These are phyloP conservation scores for Cenococcum geophilum DNA, from an alignment of 495 filamentous ascomycete genomes.

Conservation along the genomic window DNA sequence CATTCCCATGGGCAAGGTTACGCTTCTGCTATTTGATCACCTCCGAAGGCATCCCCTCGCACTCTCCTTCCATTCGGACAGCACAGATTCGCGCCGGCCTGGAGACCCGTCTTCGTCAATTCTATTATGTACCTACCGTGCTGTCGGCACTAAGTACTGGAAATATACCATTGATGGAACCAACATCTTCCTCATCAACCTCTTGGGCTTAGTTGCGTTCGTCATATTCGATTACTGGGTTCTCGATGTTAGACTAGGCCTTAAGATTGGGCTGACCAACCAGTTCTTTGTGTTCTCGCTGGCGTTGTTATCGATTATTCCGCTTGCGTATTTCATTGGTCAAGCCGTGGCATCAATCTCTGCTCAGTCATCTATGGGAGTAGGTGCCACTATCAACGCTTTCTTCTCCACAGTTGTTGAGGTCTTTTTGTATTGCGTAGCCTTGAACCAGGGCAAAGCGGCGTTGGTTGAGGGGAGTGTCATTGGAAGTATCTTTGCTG, in stretches of 20 bases:
- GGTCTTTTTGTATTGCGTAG: conserved; percentile 96
- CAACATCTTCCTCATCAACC: conserved; percentile 97
- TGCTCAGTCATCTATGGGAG: conserved; percentile 98
- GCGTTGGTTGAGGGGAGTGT: conserved; percentile 93
- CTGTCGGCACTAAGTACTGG: conserved; percentile 92
- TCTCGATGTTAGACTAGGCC: conserved; percentile 56
- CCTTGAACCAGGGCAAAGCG: conserved; percentile 86
- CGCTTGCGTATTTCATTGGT: conserved; percentile 98
- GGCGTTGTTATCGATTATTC: conserved; percentile 86
- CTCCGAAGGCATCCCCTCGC: conserved; percentile 89
- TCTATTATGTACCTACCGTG: conserved; percentile 92
- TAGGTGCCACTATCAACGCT: conserved; percentile 95
- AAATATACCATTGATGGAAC: conserved; percentile 98
- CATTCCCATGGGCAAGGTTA: conserved; percentile 98
- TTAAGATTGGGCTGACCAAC: conserved; percentile 65
- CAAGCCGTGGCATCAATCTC: conserved; percentile 99
- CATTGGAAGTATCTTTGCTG: conserved; percentile 95
- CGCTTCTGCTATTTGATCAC: conserved; percentile 82
- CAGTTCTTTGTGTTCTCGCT: conserved; percentile 80
- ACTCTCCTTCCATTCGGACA: conserved; percentile 85
- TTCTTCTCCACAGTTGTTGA: conserved; percentile 99
- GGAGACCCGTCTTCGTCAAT: conserved; percentile 70
- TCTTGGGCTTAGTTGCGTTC: conserved; percentile 83
- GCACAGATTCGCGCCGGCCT: conserved; percentile 60
- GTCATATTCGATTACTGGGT: conserved; percentile 89